Conservation (phyloP, 2,329 filamentous ascomycete species). For the Colletotrichum melonis region DNA sequence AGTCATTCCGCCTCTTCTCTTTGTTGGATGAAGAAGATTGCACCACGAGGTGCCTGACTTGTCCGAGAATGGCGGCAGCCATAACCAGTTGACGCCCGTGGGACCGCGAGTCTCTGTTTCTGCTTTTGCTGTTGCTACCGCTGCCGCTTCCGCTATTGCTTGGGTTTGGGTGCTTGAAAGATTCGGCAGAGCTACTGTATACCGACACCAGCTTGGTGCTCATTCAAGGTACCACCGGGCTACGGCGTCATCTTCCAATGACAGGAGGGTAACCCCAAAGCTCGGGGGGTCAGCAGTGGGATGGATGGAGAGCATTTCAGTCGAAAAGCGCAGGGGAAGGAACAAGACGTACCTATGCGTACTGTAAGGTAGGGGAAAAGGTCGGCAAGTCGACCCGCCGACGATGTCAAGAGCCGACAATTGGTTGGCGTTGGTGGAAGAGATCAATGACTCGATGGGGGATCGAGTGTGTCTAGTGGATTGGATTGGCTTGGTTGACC, state of each 20-base stretch:
- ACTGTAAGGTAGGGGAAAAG: slow-evolving; percentile 4
- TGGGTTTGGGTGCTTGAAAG: slow-evolving; percentile 16
- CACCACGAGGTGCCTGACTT: slow-evolving; percentile 32
- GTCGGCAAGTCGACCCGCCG: slow-evolving; percentile 33
- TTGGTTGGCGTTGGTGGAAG: slow-evolving; percentile 23
- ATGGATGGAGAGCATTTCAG: not conserved
- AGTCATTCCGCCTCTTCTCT: slow-evolving; percentile 29
- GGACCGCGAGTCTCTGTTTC: slow-evolving; percentile 1
- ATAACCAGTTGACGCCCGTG: slow-evolving; percentile 11
- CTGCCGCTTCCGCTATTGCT: not conserved
- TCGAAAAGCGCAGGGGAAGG: not conserved
- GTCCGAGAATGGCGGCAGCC: slow-evolving; percentile 21
- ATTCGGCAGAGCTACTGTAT: slow-evolving; percentile 1
- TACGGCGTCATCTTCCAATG: slow-evolving; percentile 27
- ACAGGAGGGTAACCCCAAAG: slow-evolving; percentile 18
- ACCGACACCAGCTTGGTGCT: slow-evolving; percentile 16
- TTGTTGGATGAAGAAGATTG: slow-evolving; percentile 24
- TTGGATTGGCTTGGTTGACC: slow-evolving; percentile 27
- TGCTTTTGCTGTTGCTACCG: not conserved
- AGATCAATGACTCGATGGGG: slow-evolving; percentile 34
- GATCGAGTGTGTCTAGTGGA: slow-evolving; percentile 24
- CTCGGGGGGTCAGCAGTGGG: slow-evolving; percentile 19
- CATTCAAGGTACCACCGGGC: slow-evolving; percentile 2
- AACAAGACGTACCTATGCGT: not conserved
- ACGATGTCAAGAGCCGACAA: slow-evolving; percentile 11